Conservation (phyloP, 805 yeast genomes). For the Kluyveromyces nonfermentans region DNA sequence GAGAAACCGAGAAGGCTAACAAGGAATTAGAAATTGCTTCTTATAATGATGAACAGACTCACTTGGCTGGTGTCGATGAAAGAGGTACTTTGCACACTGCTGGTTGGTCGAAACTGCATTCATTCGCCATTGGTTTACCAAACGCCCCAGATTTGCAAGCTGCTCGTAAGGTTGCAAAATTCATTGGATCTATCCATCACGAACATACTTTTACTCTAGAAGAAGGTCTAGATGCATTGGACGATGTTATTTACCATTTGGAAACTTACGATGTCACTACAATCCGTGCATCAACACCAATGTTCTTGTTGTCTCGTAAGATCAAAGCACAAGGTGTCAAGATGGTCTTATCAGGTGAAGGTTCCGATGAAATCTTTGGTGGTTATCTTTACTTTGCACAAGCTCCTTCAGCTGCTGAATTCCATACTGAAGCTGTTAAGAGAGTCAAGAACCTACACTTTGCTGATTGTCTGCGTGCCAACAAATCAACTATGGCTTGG, state of each 20-base stretch:
- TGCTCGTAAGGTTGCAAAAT: constrained; percentile 93
- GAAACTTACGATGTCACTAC: constrained; percentile 99
- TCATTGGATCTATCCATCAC: constrained; percentile 93
- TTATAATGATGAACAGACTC: constrained; percentile 54
- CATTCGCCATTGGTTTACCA: constrained; percentile 94
- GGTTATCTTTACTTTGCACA: constrained; percentile 96
- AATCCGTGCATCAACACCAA: constrained; percentile 97
- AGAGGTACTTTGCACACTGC: constrained; percentile 70
- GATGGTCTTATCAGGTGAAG: constrained; percentile 99
- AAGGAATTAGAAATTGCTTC: constrained; percentile 31
- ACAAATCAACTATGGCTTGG: constrained; percentile 99
- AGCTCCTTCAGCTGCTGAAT: constrained; percentile 88
- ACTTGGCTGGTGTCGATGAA: constrained; percentile 88
- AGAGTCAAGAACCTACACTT: constrained; percentile 95
- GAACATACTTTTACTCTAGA: constrained; percentile 95
- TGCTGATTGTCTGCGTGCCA: constrained; percentile 97
- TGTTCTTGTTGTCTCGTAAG: constrained; percentile 92
- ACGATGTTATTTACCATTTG: constrained; percentile 89
- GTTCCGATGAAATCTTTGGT: constrained; percentile 98
- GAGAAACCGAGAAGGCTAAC: constrained; percentile 75
- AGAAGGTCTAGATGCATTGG: constrained; percentile 92
- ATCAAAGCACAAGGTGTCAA: constrained; percentile 99
- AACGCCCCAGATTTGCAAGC: constrained; percentile 97
- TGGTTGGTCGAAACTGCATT: constrained; percentile 78
- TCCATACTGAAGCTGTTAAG: constrained; percentile 92